Conservation (phyloP, 805 yeast species). For the Blastobotrys parvus region DNA sequence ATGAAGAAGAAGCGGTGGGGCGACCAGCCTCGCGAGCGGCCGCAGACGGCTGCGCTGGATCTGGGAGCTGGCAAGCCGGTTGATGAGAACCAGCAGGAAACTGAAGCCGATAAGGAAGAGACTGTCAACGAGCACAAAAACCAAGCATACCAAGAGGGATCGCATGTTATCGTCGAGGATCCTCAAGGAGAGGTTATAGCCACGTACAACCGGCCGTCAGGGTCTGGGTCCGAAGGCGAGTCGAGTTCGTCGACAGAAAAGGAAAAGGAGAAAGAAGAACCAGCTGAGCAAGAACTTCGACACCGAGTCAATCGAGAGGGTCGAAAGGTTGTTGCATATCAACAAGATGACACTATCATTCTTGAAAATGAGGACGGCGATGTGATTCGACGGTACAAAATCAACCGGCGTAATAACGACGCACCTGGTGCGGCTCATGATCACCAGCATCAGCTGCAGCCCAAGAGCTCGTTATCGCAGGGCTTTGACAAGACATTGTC, state of each 20-base stretch:
- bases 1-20: constrained; percentile 16
- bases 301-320: not conserved
- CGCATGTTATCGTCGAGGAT: constrained; percentile 67
- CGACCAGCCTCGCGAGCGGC: constrained; percentile 14
- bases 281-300: not conserved
- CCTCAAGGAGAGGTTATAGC: constrained; percentile 73
- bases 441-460: not conserved
- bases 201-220: constrained; percentile 30
- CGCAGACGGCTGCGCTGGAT: constrained; percentile 17
- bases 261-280: constrained; percentile 20
- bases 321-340: constrained; percentile 57
- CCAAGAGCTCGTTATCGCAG: not conserved
- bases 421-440: not conserved
- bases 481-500: constrained; percentile 38
- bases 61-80: constrained; percentile 14
- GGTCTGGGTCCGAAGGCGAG: not conserved
- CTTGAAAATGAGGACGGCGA: constrained; percentile 93
- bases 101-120: constrained; percentile 17
- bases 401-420: constrained; percentile 33
- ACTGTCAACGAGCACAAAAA: constrained; percentile 19
- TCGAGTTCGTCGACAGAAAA: not conserved
- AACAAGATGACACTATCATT: constrained; percentile 65
- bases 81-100: constrained; percentile 12
- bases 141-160: constrained; percentile 62
- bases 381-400: constrained; percentile 69